Percentiles rank a stretch among this genome's conserved stretches.
Evolutionary conservation across 768 basidiomycete species (phyloP).

Genomic region (Russula lepida): DNA sequence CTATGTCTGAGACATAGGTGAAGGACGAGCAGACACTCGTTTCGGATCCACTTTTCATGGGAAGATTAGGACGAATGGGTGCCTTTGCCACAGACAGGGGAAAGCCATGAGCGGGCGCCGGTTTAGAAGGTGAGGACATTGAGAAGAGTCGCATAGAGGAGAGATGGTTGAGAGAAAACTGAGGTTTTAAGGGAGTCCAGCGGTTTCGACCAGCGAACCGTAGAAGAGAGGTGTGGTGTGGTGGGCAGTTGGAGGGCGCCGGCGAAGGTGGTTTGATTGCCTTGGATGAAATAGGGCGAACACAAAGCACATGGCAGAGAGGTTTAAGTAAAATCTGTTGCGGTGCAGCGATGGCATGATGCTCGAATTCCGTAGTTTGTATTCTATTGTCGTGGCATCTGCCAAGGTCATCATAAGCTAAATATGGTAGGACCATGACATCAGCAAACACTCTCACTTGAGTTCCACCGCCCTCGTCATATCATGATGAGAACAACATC

Average conservation of each 20-base stretch:
- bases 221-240: background rate
- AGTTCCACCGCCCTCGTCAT: too few species aligned
- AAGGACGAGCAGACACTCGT: background rate
- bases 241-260: too few species aligned
- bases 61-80: background rate
- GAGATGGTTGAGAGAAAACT: background rate
- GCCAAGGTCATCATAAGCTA: background rate
- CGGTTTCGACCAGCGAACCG: slow-evolving; percentile 4
- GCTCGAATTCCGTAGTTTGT: background rate
- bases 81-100: background rate
- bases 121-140: background rate
- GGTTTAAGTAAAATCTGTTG: slow-evolving; percentile 1
- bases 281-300: background rate
- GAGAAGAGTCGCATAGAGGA: background rate
- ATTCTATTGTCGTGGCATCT: background rate
- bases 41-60: background rate
- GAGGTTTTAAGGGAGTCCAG: background rate
- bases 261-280: background rate
- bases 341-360: background rate
- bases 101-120: background rate
- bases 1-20: background rate
- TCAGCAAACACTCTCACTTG: too few species aligned
- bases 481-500: too few species aligned
- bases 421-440: background rate
- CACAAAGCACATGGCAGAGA: background rate